Conservation (phyloP, 1,139 yeast genomes). For the Candida tetrigidarum region DNA sequence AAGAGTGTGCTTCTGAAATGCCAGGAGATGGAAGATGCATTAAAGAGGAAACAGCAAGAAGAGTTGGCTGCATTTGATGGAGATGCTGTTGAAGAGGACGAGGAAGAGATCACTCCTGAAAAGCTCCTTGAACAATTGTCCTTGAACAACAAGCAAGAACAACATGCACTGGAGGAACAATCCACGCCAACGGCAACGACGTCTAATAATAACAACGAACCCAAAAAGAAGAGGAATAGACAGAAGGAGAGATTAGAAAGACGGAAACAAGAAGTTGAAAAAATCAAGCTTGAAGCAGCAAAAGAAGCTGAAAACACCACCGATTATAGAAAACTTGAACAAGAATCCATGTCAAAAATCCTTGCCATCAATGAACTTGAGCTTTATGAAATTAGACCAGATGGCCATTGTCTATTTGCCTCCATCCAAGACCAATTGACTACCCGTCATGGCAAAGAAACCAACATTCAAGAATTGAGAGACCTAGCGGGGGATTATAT, state of each 20-base stretch:
- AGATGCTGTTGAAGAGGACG: slow-evolving; percentile 17
- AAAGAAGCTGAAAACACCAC: slow-evolving; percentile 69
- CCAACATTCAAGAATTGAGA: slow-evolving; percentile 59
- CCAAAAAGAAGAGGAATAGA: slow-evolving; percentile 64
- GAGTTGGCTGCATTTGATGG: slow-evolving; percentile 42
- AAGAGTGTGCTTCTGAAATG: slow-evolving; percentile 61
- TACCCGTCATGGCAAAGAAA: slow-evolving; percentile 42
- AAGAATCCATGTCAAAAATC: slow-evolving; percentile 60
- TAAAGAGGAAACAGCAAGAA: slow-evolving; percentile 54
- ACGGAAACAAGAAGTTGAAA: slow-evolving; percentile 70
- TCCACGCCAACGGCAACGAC: not conserved
- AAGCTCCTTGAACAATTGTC: slow-evolving; percentile 57
- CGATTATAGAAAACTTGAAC: slow-evolving; percentile 72
- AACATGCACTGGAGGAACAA: no score
- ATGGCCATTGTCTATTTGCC: slow-evolving; percentile 93
- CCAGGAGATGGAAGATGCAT: slow-evolving; percentile 56
- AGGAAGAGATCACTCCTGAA: slow-evolving; percentile 62
- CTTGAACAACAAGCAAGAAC: slow-evolving; percentile 24
- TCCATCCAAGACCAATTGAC: slow-evolving; percentile 79
- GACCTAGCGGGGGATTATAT: slow-evolving; percentile 69
- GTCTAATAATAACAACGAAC: not conserved
- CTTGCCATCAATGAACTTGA: slow-evolving; percentile 51
- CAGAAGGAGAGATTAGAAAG: slow-evolving; percentile 83
- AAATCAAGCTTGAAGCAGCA: slow-evolving; percentile 67
- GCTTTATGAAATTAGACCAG: slow-evolving; percentile 77